phyloP scores from a whole-genome alignment of 2,329 filamentous ascomycete species.

The Dryadomyces quercivorus region DNA sequence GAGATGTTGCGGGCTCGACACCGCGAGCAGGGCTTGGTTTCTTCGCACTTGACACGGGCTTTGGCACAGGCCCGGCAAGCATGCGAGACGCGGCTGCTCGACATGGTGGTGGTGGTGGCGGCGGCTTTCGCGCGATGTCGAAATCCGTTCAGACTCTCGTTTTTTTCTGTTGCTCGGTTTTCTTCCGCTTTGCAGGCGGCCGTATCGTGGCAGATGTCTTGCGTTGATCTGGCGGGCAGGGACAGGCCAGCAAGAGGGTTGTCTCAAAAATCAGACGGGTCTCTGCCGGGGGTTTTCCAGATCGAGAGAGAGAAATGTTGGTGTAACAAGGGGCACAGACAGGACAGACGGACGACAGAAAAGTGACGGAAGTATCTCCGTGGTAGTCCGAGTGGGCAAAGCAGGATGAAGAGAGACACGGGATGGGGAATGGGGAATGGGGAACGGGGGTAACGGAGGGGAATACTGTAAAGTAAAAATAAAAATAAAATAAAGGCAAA shows the following conservation, averaged over 20 bases:
- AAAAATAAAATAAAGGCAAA: background rate
- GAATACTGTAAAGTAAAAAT: background rate
- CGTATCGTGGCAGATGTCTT: no score
- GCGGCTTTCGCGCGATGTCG: no score
- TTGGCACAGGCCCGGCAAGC: slow-evolving; percentile 40
- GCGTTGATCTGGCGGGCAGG: no score
- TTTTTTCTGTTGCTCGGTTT: no score
- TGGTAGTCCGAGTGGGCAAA: background rate
- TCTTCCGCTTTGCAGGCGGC: no score
- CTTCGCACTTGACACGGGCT: slow-evolving; percentile 42
- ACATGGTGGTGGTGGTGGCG: no score
- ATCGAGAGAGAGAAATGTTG: no score
- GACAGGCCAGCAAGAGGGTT: background rate
- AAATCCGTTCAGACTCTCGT: no score
- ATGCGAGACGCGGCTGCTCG: slow-evolving; percentile 33
- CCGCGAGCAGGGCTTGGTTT: slow-evolving; percentile 38
- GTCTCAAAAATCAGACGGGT: background rate
- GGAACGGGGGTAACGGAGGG: background rate
- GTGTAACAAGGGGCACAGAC: no score
- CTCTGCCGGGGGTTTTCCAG: no score
- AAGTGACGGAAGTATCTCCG: background rate
- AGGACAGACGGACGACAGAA: background rate
- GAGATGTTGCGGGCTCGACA: slow-evolving; percentile 33
- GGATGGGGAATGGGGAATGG: background rate
- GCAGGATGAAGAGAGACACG: background rate